phyloP scores from a whole-genome alignment of 2,329 filamentous ascomycete species.

The Chaetomium olivaceum region DNA sequence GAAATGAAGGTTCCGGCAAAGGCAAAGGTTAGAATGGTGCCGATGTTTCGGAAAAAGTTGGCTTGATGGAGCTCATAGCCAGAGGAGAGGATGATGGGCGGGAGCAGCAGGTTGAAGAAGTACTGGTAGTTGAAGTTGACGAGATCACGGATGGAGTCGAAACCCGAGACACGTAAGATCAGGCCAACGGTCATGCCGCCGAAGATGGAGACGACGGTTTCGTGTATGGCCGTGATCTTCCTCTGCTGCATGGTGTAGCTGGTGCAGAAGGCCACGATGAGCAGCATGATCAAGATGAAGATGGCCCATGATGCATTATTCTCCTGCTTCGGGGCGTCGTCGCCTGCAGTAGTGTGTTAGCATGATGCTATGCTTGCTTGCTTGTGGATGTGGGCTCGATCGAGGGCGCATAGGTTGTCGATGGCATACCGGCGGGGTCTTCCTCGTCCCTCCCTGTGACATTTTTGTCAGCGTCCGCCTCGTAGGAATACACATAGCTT shows the following conservation, averaged over 20 bases:
- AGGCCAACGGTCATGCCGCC: constrained; percentile 95
- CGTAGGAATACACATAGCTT: not conserved
- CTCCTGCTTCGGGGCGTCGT: constrained; percentile 87
- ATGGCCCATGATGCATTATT: constrained; percentile 95
- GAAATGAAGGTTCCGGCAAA: constrained; percentile 98
- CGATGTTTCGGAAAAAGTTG: constrained; percentile 98
- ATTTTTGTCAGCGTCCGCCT: constrained; percentile 27
- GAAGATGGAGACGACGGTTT: constrained; percentile 98
- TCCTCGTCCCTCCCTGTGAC: constrained; percentile 47
- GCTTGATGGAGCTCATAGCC: constrained; percentile 97
- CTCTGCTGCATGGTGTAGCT: constrained; percentile 96
- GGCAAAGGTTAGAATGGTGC: constrained; percentile 94
- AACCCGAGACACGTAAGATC: constrained; percentile 77
- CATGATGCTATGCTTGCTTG: not conserved
- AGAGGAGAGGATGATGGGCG: constrained; percentile 94
- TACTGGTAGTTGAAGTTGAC: constrained; percentile 99
- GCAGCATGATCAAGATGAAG: constrained; percentile 91
- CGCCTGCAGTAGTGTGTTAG: constrained; percentile 44
- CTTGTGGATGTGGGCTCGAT: not conserved
- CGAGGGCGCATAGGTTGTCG: constrained; percentile 8
- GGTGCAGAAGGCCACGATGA: constrained; percentile 92
- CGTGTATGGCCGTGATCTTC: constrained; percentile 95
- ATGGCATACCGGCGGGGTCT: constrained; percentile 48
- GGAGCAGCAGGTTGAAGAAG: constrained; percentile 98
- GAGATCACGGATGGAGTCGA: constrained; percentile 80